Evolutionary conservation across 1,139 yeast genomes (phyloP).

Genomic region (Kluyveromyces marxianus): DNA sequence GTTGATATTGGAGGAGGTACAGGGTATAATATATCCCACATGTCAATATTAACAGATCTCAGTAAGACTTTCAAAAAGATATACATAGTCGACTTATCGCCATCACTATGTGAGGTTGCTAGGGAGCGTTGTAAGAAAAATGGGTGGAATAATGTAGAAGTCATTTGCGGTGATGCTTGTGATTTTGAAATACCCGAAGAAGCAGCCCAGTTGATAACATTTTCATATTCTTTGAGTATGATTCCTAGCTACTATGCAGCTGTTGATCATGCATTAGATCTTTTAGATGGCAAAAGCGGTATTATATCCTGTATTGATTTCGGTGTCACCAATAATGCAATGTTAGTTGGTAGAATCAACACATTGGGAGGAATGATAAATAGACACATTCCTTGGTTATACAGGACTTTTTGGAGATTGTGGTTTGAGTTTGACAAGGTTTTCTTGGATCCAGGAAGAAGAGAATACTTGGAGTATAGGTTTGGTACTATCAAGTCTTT

Average conservation of each 20-base stretch:
- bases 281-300: slow-evolving; percentile 49
- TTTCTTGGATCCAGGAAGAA: slow-evolving; percentile 68
- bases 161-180: slow-evolving; percentile 69
- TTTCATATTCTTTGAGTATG: slow-evolving; percentile 77
- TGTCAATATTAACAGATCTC: slow-evolving; percentile 50
- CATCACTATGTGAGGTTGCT: slow-evolving; percentile 70
- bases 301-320: slow-evolving; percentile 68
- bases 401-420: slow-evolving; percentile 74
- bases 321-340: slow-evolving; percentile 64
- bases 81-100: slow-evolving; percentile 68
- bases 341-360: slow-evolving; percentile 61
- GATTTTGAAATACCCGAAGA: slow-evolving; percentile 44
- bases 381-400: slow-evolving; percentile 69
- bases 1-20: slow-evolving; percentile 84
- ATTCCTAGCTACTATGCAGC: slow-evolving; percentile 77
- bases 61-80: slow-evolving; percentile 49
- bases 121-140: slow-evolving; percentile 45
- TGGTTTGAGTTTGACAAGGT: slow-evolving; percentile 87
- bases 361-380: slow-evolving; percentile 67
- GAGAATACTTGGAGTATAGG: slow-evolving; percentile 74
- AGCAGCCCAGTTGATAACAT: slow-evolving; percentile 60
- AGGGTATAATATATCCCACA: slow-evolving; percentile 71
- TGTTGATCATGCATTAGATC: slow-evolving; percentile 55
- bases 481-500: slow-evolving; percentile 74
- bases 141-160: slow-evolving; percentile 60